phyloP scores from a whole-genome alignment of 2,329 filamentous ascomycete species.

The Coniella vitis region DNA sequence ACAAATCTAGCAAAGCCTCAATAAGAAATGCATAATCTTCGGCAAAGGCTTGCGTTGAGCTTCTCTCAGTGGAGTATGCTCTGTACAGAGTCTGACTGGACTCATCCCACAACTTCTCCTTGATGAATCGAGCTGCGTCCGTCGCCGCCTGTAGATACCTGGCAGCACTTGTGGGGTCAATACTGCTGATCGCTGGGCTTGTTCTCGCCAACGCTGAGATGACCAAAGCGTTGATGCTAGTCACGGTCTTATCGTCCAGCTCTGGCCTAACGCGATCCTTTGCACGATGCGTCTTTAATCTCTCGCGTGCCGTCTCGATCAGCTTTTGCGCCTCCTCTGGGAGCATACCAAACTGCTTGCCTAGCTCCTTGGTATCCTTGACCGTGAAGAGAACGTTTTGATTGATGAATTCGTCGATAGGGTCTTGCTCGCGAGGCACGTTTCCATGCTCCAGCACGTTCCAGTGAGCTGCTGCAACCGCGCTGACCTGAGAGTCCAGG shows the following conservation, averaged over 20 bases:
- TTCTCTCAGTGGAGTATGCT: slow-evolving; percentile 61
- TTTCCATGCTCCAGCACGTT: slow-evolving; percentile 81
- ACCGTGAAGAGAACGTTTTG: slow-evolving; percentile 80
- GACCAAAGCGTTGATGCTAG: slow-evolving; percentile 81
- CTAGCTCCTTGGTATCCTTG: slow-evolving; percentile 60
- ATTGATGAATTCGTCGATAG: slow-evolving; percentile 89
- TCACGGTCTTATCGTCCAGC: slow-evolving; percentile 82
- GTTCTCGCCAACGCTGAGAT: slow-evolving; percentile 76
- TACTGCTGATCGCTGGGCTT: slow-evolving; percentile 56
- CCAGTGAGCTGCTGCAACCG: slow-evolving; percentile 77
- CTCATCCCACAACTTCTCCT: slow-evolving; percentile 63
- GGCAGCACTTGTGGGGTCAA: slow-evolving; percentile 50
- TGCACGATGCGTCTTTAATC: slow-evolving; percentile 65
- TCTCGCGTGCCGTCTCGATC: slow-evolving; percentile 59
- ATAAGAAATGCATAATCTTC: slow-evolving; percentile 93
- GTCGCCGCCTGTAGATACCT: slow-evolving; percentile 60
- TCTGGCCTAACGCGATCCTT: slow-evolving; percentile 68
- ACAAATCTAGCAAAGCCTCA: slow-evolving; percentile 74
- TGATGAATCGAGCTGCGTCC: slow-evolving; percentile 66
- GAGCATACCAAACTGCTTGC: slow-evolving; percentile 66
- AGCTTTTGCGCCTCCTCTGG: slow-evolving; percentile 62
- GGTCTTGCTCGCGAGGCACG: slow-evolving; percentile 72
- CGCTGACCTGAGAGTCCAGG: slow-evolving; percentile 50
- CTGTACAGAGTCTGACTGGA: slow-evolving; percentile 59
- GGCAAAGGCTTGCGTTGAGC: slow-evolving; percentile 67